These are phyloP conservation scores for Trichoderma aggressivum DNA, from an alignment of 2,329 filamentous ascomycete species.

Conservation along the genomic window DNA sequence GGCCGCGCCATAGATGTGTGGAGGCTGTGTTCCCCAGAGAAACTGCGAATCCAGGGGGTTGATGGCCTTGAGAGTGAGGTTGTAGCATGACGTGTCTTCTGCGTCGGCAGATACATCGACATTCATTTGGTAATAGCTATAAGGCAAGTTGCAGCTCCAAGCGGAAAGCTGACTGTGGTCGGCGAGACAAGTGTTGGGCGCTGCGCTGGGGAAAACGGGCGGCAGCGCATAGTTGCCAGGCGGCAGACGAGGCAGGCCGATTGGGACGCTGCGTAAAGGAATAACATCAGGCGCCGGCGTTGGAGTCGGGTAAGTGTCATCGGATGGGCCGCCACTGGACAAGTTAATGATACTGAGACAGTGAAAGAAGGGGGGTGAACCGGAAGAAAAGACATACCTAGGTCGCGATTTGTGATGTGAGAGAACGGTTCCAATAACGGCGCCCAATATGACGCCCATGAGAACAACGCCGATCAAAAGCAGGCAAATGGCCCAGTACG, in stretches of 20 bases:
- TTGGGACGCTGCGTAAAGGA: slow-evolving; percentile 48
- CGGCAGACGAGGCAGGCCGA: slow-evolving; percentile 50
- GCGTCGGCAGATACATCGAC: slow-evolving; percentile 30
- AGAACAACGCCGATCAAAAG: slow-evolving; percentile 47
- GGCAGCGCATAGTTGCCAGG: slow-evolving; percentile 57
- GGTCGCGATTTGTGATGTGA: slow-evolving; percentile 17
- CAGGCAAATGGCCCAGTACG: slow-evolving; percentile 59
- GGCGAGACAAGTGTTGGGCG: slow-evolving; percentile 55
- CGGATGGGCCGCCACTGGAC: neutral
- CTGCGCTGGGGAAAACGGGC: slow-evolving; percentile 47
- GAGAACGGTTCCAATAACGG: slow-evolving; percentile 40
- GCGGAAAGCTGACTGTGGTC: slow-evolving; percentile 53
- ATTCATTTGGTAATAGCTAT: slow-evolving; percentile 43
- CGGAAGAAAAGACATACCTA: neutral
- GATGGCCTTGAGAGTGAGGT: slow-evolving; percentile 38
- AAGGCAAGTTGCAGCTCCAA: slow-evolving; percentile 60
- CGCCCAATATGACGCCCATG: slow-evolving; percentile 54
- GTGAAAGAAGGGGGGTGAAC: neutral
- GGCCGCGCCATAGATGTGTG: slow-evolving; percentile 38
- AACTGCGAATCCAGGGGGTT: slow-evolving; percentile 40
- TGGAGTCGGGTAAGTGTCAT: slow-evolving; percentile 27
- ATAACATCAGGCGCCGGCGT: slow-evolving; percentile 46
- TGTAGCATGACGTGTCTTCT: slow-evolving; percentile 38
- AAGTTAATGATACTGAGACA: neutral
- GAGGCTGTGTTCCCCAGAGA: slow-evolving; percentile 54